Evolutionary conservation across 768 basidiomycete species (phyloP), one percentile per base, ranked within the genome.

Genomic region (Pilatotrama ljubarskyi): DNA sequence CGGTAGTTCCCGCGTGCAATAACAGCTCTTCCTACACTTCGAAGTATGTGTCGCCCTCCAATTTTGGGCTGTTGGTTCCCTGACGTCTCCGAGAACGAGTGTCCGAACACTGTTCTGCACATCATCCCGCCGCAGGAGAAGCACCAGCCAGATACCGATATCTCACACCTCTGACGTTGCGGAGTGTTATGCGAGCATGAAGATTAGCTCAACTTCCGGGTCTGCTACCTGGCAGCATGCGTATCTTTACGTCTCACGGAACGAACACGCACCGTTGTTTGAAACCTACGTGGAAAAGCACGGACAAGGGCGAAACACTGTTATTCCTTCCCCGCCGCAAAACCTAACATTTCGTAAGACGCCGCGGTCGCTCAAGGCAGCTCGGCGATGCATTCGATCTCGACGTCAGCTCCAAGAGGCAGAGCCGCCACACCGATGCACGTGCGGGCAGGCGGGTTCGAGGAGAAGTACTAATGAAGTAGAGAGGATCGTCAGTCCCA

Each of bases 301-400:
- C 5, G n/a, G 25, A 46, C 25, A 46, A 8, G 44, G 9, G 5
- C 11, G 26, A 47, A 14, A 2, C 8, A 5, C 44, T 25, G 44
- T 3, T 4, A 47, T 47, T 24, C 7, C 11, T 15, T 48, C 11
- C 46, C 10, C 5, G 5, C 26, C 5, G n/a, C n/a, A n/a, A n/a
- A n/a, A 29, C 32, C 26, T 8, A 32, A 32, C 46, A 26, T 10
- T 48, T 26, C 6, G 26, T 26, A 32, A 29, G 29, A n/a, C 14
- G 46, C 46, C 26, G 17, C 17, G 3, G 8, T 7, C 43, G 22
- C 29, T 61, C 50, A 62, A 1, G 68, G 64, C 35, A 72, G 61
- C 56, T 80, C 81, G 13, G 84, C 86, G 26, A 84, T 74, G 64
- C 83, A 85, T 61, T 87, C 85, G 35, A 87, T 80, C 75, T 87